These are phyloP conservation scores for Leccinellum luteum DNA, from an alignment of 768 basidiomycete genomes.

Conservation along the genomic window DNA sequence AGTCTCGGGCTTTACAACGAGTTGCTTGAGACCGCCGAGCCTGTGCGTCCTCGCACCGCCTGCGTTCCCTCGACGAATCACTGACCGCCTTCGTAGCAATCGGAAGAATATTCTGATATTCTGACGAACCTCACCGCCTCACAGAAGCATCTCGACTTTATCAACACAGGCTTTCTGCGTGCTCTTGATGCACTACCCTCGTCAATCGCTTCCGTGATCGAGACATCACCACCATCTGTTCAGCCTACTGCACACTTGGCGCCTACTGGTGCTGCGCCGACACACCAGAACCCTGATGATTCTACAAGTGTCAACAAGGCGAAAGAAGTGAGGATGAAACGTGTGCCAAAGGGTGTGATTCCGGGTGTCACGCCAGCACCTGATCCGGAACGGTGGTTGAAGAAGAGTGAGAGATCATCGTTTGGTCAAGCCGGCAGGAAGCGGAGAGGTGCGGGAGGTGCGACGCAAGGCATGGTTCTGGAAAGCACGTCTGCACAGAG, in stretches of 20 bases:
- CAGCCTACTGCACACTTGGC: conserved; percentile 30
- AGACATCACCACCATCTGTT: conserved; percentile 58
- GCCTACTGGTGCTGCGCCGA: conserved; percentile 23
- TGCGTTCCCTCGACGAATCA: neutral
- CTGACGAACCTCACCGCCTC: conserved; percentile 82
- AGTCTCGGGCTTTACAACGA: conserved; percentile 80
- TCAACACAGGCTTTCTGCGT: conserved; percentile 64
- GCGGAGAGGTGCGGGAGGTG: conserved; percentile 55
- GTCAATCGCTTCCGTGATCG: conserved; percentile 50
- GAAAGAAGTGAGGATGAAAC: conserved; percentile 57
- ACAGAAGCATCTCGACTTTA: conserved; percentile 81
- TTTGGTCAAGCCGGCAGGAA: conserved; percentile 50
- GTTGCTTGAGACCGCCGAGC: conserved; percentile 73
- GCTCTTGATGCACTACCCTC: conserved; percentile 60
- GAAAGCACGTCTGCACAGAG: conserved; percentile 21
- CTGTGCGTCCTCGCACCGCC: conserved; percentile 48
- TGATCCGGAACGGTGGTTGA: conserved; percentile 86
- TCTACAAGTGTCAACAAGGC: conserved; percentile 38
- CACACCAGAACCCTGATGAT: conserved; percentile 31
- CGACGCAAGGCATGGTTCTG: conserved; percentile 62
- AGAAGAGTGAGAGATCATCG: conserved; percentile 76
- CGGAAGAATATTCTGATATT: conserved; percentile 87
- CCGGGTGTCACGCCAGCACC: conserved; percentile 80
- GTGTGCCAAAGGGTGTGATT: conserved; percentile 72
- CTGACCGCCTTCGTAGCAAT: conserved; percentile 47